Evolutionary conservation across 768 basidiomycete genomes (phyloP).

Genomic region (Russula sp.): DNA sequence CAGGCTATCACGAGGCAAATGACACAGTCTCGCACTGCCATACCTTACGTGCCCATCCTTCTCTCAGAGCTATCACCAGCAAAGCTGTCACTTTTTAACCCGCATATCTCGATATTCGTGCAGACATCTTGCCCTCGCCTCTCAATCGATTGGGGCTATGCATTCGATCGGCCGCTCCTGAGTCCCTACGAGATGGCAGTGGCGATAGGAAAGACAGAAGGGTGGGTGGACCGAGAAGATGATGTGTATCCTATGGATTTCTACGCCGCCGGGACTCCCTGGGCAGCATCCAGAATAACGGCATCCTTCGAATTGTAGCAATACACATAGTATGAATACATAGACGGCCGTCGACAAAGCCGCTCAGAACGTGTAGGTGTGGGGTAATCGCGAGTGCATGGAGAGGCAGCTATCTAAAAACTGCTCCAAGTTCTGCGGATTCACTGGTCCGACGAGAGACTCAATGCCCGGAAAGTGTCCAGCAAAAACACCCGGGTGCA

Average conservation of each 20-base stretch:
- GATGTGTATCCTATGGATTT: slow-evolving; percentile 94
- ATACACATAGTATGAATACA: neutral
- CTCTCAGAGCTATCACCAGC: slow-evolving; percentile 96
- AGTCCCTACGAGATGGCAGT: slow-evolving; percentile 93
- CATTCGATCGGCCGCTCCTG: slow-evolving; percentile 80
- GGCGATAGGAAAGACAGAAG: slow-evolving; percentile 57
- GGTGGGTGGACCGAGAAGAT: slow-evolving; percentile 51
- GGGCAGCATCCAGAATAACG: slow-evolving; percentile 58
- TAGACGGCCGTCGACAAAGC: neutral
- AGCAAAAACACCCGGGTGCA: slow-evolving; percentile 16
- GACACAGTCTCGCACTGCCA: slow-evolving; percentile 40
- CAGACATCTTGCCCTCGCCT: slow-evolving; percentile 96
- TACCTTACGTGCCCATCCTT: slow-evolving; percentile 84
- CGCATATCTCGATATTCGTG: slow-evolving; percentile 81
- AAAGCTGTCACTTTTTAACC: slow-evolving; percentile 78
- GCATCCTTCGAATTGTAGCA: slow-evolving; percentile 12
- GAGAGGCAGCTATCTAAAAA: slow-evolving; percentile 24
- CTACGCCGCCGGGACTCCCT: slow-evolving; percentile 73
- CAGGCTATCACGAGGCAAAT: slow-evolving; percentile 74
- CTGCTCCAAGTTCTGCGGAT: slow-evolving; percentile 18
- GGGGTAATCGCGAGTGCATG: slow-evolving; percentile 18
- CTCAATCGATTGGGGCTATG: slow-evolving; percentile 98
- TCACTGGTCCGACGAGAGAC: slow-evolving; percentile 20
- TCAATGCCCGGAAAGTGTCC: slow-evolving; percentile 25
- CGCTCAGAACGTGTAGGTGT: slow-evolving; percentile 10